These are phyloP conservation scores for Boletus subcaerulescens DNA, from an alignment of 768 basidiomycete genomes.

Conservation along the genomic window DNA sequence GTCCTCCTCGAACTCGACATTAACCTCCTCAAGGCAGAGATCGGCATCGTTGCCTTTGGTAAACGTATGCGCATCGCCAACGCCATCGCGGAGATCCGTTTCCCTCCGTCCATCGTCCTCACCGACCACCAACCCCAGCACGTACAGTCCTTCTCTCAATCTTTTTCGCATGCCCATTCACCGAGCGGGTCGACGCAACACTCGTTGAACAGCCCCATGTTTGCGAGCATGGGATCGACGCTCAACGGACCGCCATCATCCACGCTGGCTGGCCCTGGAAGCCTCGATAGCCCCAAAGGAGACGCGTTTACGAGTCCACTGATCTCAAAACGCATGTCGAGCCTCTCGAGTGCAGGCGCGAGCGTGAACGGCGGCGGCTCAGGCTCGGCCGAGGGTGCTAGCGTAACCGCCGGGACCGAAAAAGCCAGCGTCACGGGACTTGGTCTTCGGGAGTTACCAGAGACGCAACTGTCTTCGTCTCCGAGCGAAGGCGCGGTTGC, in stretches of 20 bases:
- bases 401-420: constrained; percentile 18
- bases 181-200: constrained; percentile 42
- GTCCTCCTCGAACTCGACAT: constrained; percentile 93
- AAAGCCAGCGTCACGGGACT: constrained; percentile 25
- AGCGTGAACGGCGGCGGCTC: constrained; percentile 28
- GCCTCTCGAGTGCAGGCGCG: constrained; percentile 25
- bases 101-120: constrained; percentile 62
- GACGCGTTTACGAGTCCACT: constrained; percentile 18
- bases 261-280: constrained; percentile 21
- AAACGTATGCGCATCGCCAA: constrained; percentile 93
- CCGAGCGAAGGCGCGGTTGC: constrained; percentile 62
- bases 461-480: constrained; percentile 51
- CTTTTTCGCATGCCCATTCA: constrained; percentile 33
- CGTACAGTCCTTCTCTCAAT: constrained; percentile 32
- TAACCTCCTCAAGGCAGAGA: constrained; percentile 86
- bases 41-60: constrained; percentile 92
- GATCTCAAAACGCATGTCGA: constrained; percentile 24
- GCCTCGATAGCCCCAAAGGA: constrained; percentile 33
- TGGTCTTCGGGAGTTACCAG: constrained; percentile 35
- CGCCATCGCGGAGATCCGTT: constrained; percentile 83
- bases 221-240: constrained; percentile 31
- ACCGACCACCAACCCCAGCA: constrained; percentile 42
- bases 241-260: constrained; percentile 19
- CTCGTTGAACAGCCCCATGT: constrained; percentile 42
- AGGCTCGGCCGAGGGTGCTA: constrained; percentile 19